Base-by-base conservation (phyloP, 2,329 filamentous ascomycete species). In the Aspergillus ibericus region DNA sequence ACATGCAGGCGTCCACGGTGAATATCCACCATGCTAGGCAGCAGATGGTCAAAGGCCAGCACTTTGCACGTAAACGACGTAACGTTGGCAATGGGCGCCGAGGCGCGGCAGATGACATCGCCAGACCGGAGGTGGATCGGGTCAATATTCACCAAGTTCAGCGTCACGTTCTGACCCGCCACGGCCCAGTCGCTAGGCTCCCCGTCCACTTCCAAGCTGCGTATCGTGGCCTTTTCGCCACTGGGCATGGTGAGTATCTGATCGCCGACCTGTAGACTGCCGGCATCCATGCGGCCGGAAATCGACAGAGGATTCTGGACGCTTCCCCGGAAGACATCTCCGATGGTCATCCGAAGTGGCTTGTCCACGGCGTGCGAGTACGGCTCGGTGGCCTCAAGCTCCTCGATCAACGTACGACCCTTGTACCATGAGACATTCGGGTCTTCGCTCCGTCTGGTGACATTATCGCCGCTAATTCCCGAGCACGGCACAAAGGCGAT, bases 401-500 rank as follows among this genome's bases (percentile, higher is more conserved):
- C 91, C 63, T 93, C 86, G 9, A 99, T 83, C 2, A 99, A 79
- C 0, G 92, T 96, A 0, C 83, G 81, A 1, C 92, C 92, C 0
- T 77, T 83, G 70, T 97, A 96, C 96, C 96, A 99, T 2, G 83
- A 80, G 22, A 85, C 84, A 4, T 81, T 81, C 10, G 70, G 32
- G 78, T 75, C 66, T 73, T 80, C 57, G 68, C 71, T 55, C 69
- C 76, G 58, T 84, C 81, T 34, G 80, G 69, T 80, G 54, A 99
- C 87, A 70, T 99, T 98, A 67, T 93, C 92, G 38, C 95, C 95
- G 42, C 88, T 87, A 1, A 98, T 83, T 1, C 95, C 95, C 0
- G 93, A 96, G 58, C 95, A 92, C 0, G 95, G 95, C 4, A 99
- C 84, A 68, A 96, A 96, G 18, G 86, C 87, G 55, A 97, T 83